Evolutionary conservation across 2,329 filamentous ascomycete species (phyloP), one percentile per base, ranked within the genome.

Genomic region (Mycosphaerella sp.): DNA sequence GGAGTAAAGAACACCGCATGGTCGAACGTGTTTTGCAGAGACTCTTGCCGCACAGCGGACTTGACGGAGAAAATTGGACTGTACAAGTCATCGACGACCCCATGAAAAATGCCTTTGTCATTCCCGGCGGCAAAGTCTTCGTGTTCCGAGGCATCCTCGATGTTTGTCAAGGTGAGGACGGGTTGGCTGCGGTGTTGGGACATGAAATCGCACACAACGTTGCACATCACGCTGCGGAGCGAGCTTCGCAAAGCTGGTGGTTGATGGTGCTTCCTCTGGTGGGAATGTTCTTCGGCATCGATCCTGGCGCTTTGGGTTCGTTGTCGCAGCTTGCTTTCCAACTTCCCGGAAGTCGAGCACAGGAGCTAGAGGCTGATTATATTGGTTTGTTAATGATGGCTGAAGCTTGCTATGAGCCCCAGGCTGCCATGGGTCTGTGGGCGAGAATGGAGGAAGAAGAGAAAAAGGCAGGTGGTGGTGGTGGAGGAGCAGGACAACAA

Each of bases 381-480:
- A 89, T 91, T 45, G 87, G 87, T 0, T 70, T 91, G 34, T 82
- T 91, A 78, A 86, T 91, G 78, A 91, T 91, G 85, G 82, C 86
- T 0, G 81, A 88, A 71, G 85, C 84, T 26, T 91, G 87, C 72
- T 91, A 86, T 66, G 78, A 89, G 57, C 87, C 87, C 1, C 71
- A 77, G 10, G 80, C 82, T 56, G 86, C 87, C 0, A 74, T 85
- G 42, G 75, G 74, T 0, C 81, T 91, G 55, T 89, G 70, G 70
- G 52, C 54, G 51, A 61, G 72, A 57, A 65, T 65, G 84, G 70
- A 77, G 66, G 72, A 83, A 47, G 87, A 89, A 83, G 81, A 86
- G 58, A 49, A 66, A 26, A 69, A 78, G 44, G 45, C 46, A 34
- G 47, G 51, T 29, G 63, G 66, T 4, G 76, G 79, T 1, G 26